Conservation (phyloP, 768 basidiomycete species). For the Boletus edulis region DNA sequence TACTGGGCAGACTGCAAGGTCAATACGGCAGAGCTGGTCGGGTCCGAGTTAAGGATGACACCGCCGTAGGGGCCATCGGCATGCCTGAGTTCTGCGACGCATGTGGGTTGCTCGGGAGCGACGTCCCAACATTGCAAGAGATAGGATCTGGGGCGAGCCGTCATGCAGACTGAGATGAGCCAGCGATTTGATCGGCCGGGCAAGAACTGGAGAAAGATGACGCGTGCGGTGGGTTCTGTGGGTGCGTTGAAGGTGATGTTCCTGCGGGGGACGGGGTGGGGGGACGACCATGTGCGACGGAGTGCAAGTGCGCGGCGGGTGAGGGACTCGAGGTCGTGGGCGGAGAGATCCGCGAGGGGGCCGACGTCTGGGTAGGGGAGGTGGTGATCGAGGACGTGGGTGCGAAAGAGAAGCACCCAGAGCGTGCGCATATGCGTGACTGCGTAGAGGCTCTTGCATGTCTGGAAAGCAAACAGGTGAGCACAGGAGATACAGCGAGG, state of each 20-base stretch:
- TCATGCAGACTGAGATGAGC: constrained; percentile 45
- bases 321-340: constrained; percentile 44
- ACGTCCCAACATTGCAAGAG: constrained; percentile 61
- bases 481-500: background rate
- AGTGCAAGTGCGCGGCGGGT: constrained; percentile 40
- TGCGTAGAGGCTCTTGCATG: constrained; percentile 41
- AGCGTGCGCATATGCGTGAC: constrained; percentile 47
- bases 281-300: constrained; percentile 49
- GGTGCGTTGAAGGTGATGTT: constrained; percentile 26
- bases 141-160: constrained; percentile 24
- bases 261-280: constrained; percentile 33
- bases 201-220: constrained; percentile 47
- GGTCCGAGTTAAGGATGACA: constrained; percentile 45
- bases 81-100: constrained; percentile 40
- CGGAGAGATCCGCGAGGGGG: constrained; percentile 33
- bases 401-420: constrained; percentile 47
- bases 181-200: constrained; percentile 41
- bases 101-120: constrained; percentile 28
- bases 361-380: constrained; percentile 48
- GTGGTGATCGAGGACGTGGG: constrained; percentile 38
- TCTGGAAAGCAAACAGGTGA: constrained; percentile 31
- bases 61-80: constrained; percentile 38
- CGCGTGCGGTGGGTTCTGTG: constrained; percentile 29
- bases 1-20: constrained; percentile 46
- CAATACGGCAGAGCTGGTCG: constrained; percentile 33